Evolutionary conservation across 2,329 filamentous ascomycete genomes (phyloP), one percentile per base, ranked within the genome.

Genomic region (Cordyceps fumosorosea): DNA sequence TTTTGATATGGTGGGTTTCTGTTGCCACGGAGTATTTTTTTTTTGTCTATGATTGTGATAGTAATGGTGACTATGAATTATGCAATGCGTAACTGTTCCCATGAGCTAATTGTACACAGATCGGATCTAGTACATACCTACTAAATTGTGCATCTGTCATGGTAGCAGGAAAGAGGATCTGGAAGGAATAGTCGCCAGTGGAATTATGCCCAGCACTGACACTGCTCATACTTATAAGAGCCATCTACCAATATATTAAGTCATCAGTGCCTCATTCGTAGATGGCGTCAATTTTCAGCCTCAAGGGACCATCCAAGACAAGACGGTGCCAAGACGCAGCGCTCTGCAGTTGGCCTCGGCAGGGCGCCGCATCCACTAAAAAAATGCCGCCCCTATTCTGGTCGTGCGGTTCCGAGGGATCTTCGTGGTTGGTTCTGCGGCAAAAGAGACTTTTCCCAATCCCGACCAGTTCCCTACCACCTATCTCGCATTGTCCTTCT

Each of bases 1-100:
- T 53, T 53, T 60, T 60, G 22, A n/a, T 53, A 34, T 47, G 48
- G 48, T 53, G 57, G 24, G n/a, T 44, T 44, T 44, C 3, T 44
- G 16, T 44, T 44, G 29, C 29, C 29, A 64, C 68, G 56, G 29
- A 54, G 50, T 53, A 60, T 58, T 20, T 58, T 20, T 56, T 18
- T 40, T 37, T 45, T 40, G 40, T 34, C 40, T 32, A 56, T 44
- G 54, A n/a, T 14, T 45, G 40, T 51, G 45, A 51, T 51, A 58
- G 44, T 50, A 50, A 37, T 8, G n/a, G 55, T n/a, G 14, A 32
- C 32, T 40, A 58, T 51, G 42, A 56, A 42, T 24, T 51, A 37
- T 24, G n/a, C 18, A 7, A 51, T 57, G 55, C 29, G 24, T 48
- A 14, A 5, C 7, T 29, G 37, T 53, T 12, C 12, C 3, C 24